Evolutionary conservation across 2,329 filamentous ascomycete genomes (phyloP).

Genomic region (Decorospora gaudefroyi): DNA sequence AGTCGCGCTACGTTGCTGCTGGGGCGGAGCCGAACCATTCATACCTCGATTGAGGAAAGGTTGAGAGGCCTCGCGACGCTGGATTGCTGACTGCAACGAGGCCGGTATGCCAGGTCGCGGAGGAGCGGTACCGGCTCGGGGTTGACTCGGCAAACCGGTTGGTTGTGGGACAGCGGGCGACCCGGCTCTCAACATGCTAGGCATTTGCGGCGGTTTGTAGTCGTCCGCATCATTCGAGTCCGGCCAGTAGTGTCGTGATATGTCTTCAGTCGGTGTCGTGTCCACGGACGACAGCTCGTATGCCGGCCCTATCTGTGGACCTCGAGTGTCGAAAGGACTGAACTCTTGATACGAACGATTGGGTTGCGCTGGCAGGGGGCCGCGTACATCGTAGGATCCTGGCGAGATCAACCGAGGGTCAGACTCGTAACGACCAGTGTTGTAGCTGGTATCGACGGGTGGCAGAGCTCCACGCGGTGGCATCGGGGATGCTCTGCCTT

Average conservation of each 20-base stretch:
- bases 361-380: constrained; percentile 17
- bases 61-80: constrained; percentile 43
- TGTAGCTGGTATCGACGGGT: constrained; percentile 38
- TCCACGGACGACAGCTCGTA: constrained; percentile 47
- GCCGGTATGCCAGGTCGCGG: constrained; percentile 42
- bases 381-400: constrained; percentile 23
- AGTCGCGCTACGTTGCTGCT: constrained; percentile 43
- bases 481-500: constrained; percentile 37
- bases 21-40: constrained; percentile 22
- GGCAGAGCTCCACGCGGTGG: constrained; percentile 34
- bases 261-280: constrained; percentile 25
- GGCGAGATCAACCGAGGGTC: constrained; percentile 32
- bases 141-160: constrained; percentile 26
- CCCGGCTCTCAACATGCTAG: constrained; percentile 32
- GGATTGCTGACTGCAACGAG: constrained; percentile 44
- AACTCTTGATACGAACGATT: constrained; percentile 34
- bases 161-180: constrained; percentile 35
- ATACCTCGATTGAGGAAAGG: constrained; percentile 38
- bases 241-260: constrained; percentile 24
- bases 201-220: constrained; percentile 34
- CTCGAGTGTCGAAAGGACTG: constrained; percentile 40
- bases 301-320: constrained; percentile 29
- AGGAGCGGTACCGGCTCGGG: constrained; percentile 28
- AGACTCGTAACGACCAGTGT: constrained; percentile 29
- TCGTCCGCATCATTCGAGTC: constrained; percentile 27